A percentile compares a stretch with the other conserved stretches of the same genome.
These are phyloP conservation scores for Cryphonectria naterciae DNA, from an alignment of 2,329 filamentous ascomycete genomes.

Conservation along the genomic window DNA sequence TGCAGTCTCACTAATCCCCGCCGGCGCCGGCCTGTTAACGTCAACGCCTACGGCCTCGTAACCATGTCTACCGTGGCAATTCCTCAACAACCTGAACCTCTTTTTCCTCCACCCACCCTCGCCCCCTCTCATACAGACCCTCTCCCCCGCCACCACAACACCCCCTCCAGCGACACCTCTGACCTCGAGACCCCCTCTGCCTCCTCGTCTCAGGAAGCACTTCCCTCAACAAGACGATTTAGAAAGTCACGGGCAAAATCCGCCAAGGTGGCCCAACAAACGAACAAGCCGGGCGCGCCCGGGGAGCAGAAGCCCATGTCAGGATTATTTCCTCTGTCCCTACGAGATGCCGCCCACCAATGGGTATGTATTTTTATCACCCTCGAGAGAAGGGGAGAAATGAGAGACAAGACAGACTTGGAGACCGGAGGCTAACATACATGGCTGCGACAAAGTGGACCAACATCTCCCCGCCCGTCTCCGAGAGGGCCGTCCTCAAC, in stretches of 20 bases:
- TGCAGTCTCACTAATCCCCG: constrained; percentile 8
- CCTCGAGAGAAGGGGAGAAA: no score
- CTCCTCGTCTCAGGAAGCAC: constrained; percentile 18
- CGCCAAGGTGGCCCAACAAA: constrained; percentile 15
- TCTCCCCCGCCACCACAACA: background rate
- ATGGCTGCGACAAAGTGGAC: constrained; percentile 67
- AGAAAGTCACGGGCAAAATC: constrained; percentile 8
- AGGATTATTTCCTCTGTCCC: constrained; percentile 75
- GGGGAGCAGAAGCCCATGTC: constrained; percentile 49
- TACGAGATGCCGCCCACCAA: constrained; percentile 89
- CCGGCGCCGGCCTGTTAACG: constrained; percentile 18
- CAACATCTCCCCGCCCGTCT: constrained; percentile 76
- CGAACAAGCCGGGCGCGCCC: constrained; percentile 14
- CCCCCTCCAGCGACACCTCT: constrained; percentile 4
- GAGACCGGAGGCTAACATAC: constrained; percentile 21
- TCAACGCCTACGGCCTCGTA: constrained; percentile 8
- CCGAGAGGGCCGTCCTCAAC: constrained; percentile 86
- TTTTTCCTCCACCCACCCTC: constrained; percentile 27
- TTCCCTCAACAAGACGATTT: constrained; percentile 16
- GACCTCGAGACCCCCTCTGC: constrained; percentile 15
- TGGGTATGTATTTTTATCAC: constrained; percentile 64
- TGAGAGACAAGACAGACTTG: background rate
- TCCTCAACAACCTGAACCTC: constrained; percentile 29
- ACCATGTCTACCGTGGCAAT: constrained; percentile 38
- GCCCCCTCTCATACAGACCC: constrained; percentile 5